phyloP scores from a whole-genome alignment of 768 basidiomycete species.

The Mycena belliarum region DNA sequence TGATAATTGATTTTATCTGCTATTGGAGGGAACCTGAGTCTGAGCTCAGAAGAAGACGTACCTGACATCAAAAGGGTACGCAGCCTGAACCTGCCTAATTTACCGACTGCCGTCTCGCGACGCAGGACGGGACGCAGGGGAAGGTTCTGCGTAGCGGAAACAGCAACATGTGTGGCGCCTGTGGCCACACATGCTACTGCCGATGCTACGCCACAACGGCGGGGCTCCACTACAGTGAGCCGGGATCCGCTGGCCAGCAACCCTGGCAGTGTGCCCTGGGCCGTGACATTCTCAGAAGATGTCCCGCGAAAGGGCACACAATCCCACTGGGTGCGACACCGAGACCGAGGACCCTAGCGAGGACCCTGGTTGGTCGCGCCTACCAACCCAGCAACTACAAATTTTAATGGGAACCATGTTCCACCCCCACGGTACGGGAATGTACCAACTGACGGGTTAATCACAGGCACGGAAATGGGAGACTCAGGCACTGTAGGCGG shows the following conservation, averaged over 20 bases:
- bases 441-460: background rate
- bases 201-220: background rate
- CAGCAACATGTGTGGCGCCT: background rate
- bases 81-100: background rate
- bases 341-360: constrained; percentile 4
- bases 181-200: background rate
- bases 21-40: background rate
- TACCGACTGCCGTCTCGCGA: background rate
- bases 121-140: background rate
- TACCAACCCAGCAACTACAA: background rate
- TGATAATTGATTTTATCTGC: background rate
- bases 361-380: background rate
- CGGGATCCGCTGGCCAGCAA: constrained; percentile 9
- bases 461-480: background rate
- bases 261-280: background rate
- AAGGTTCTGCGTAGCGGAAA: background rate
- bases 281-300: background rate
- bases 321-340: background rate
- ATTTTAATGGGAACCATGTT: background rate
- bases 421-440: background rate
- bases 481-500: background rate
- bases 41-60: constrained; percentile 9
- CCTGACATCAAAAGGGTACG: background rate
- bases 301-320: background rate
- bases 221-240: background rate